A percentile compares a stretch with the other conserved stretches of the same genome.
phyloP scores from a whole-genome alignment of 257 asterid genomes.

The Salvia rosmarinus region DNA sequence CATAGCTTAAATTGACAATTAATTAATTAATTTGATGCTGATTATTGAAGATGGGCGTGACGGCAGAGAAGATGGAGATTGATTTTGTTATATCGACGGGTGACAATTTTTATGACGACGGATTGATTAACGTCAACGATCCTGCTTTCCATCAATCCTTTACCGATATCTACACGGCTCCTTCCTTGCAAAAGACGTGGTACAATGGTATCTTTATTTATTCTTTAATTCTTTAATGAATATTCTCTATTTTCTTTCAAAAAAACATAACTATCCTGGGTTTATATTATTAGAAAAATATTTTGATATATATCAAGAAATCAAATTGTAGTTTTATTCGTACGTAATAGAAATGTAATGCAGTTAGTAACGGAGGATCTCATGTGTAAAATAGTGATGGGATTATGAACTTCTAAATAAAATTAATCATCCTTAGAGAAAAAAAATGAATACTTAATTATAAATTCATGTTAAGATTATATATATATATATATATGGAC shows the following conservation, averaged over 20 bases:
- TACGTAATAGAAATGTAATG: not conserved
- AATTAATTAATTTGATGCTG: not conserved
- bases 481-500: no score
- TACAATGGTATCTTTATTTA: constrained; percentile 46
- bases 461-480: no score
- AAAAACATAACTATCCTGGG: no score
- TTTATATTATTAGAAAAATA: not conserved
- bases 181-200: constrained; percentile 64
- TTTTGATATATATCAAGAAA: not conserved
- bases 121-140: constrained; percentile 53
- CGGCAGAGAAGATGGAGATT: constrained; percentile 40
- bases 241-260: no score
- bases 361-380: no score
- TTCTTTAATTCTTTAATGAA: not conserved
- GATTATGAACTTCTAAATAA: no score
- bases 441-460: no score
- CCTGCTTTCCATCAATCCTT: constrained; percentile 60
- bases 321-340: no score
- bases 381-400: no score
- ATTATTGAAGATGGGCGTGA: constrained; percentile 57
- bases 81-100: constrained; percentile 72
- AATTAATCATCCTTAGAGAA: no score
- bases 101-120: constrained; percentile 65
- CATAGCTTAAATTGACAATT: no score
- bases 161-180: constrained; percentile 54